Evolutionary conservation across 805 yeast genomes (phyloP), one percentile per base, ranked within the genome.

Genomic region (Naumovozyma dairenensis): DNA sequence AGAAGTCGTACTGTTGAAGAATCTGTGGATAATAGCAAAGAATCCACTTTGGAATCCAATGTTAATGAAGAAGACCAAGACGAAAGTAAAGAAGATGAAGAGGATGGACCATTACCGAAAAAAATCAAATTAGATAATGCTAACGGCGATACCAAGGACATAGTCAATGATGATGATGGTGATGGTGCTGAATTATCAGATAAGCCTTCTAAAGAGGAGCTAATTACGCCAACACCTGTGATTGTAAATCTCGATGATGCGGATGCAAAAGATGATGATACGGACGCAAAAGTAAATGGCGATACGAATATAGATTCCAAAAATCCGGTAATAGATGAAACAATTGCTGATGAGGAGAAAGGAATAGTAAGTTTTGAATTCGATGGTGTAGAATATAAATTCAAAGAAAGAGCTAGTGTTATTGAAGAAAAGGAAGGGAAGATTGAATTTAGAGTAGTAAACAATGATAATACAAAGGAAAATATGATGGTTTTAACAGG

Each of bases 381-480:
- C 53, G 94, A 84, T 51, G 96, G 95, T 1, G 73, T 72, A 12
- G 66, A 70, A 37, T 85, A 87, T 55, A 74, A 83, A 16, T 92
- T 81, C 60, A 83, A 81, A 47, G 97, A 89, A 55, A 68, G 96
- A 38, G 92, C 97, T 0, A 85, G 96, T 4, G 97, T 86, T 4
- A 68, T 87, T 8, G 98, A 89, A 54, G 99, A 92, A 51, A 72
- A 80, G 37, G 94, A 85, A 41, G 94, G 95, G 0, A 77, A 80
- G 46, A 92, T 92, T 39, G 96, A 89, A 57, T 89, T 92, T 51
- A 68, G 97, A 36, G 99, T 92, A 21, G 99, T 92, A 18, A 92
- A 92, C 59, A 89, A 92, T 61, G 97, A 92, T 56, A 84, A 86
- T 52, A 69, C 86, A 2, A 70, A 71, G 40, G 98, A 92, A 49